Evolutionary conservation across 2,329 filamentous ascomycete species (phyloP).

Genomic region (Paecilomyces dactylethromorphus): DNA sequence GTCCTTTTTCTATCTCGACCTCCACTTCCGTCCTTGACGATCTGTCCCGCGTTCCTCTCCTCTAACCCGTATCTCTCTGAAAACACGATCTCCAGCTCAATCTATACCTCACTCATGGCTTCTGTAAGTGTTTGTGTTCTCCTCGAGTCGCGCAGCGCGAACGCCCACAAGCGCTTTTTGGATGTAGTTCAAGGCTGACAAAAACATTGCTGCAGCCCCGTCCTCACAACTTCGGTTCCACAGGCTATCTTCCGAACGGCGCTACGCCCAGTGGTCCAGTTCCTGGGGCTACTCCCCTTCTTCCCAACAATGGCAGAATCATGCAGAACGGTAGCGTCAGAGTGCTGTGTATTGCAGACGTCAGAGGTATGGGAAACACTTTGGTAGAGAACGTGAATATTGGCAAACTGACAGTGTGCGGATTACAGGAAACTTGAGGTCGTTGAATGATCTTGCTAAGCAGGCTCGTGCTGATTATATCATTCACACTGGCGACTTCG

Average conservation of each 20-base stretch:
- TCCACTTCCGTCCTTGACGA: slow-evolving; percentile 1
- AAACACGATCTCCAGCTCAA: not conserved
- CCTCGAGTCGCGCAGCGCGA: slow-evolving; percentile 3
- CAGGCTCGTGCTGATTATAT: slow-evolving; percentile 94
- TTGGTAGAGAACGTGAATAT: not conserved
- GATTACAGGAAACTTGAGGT: slow-evolving; percentile 76
- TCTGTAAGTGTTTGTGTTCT: slow-evolving; percentile 33
- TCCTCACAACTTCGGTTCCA: slow-evolving; percentile 36
- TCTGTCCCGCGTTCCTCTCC: slow-evolving; percentile 5
- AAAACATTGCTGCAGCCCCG: slow-evolving; percentile 27
- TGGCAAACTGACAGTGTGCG: not conserved
- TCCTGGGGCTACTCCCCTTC: slow-evolving; percentile 41
- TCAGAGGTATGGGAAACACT: slow-evolving; percentile 35
- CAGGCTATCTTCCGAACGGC: slow-evolving; percentile 43
- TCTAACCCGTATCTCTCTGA: not conserved
- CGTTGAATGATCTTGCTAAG: slow-evolving; percentile 92
- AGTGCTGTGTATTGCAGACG: slow-evolving; percentile 45
- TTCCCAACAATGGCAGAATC: slow-evolving; percentile 45
- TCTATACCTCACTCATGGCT: slow-evolving; percentile 34
- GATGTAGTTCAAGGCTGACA: not conserved
- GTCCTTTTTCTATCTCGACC: not conserved
- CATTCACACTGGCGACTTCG: slow-evolving; percentile 97
- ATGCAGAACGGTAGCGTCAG: slow-evolving; percentile 42
- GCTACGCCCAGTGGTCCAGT: slow-evolving; percentile 32
- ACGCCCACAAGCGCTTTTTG: not conserved